Evolutionary conservation across 371 early-diverging fungal species (phyloP).

Genomic region (Blastocladiella emersonii): DNA sequence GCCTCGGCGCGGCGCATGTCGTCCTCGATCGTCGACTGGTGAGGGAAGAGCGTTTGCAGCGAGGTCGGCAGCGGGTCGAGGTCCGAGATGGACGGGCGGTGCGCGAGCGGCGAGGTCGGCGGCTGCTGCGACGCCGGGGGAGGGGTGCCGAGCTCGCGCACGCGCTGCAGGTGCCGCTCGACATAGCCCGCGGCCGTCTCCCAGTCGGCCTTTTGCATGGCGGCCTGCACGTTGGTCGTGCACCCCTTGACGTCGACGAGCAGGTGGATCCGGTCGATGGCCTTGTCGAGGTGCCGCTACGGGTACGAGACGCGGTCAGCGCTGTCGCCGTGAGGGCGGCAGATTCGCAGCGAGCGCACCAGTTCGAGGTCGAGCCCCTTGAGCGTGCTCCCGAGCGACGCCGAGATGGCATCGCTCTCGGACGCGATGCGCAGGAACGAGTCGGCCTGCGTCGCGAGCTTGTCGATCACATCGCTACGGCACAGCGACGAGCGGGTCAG

Average conservation of each 20-base stretch:
- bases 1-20: not conserved
- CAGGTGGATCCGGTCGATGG: not conserved
- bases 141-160: too few relatives aligned
- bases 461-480: not conserved
- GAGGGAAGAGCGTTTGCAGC: not conserved
- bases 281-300: not conserved
- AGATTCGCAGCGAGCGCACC: not conserved
- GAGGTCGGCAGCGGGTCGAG: not conserved
- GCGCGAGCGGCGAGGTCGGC: too few relatives aligned
- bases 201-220: not conserved
- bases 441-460: not conserved
- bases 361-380: not conserved
- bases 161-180: not conserved
- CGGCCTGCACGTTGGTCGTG: not conserved
- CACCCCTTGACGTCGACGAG: not conserved
- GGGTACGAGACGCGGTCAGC: not conserved
- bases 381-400: not conserved
- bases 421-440: not conserved
- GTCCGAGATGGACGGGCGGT: too few relatives aligned
- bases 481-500: too few relatives aligned
- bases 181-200: not conserved
- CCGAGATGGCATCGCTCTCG: not conserved
- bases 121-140: too few relatives aligned
- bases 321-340: not conserved
- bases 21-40: not conserved